A percentile compares a stretch with the other conserved stretches of the same genome.
These are phyloP conservation scores for Chlorophyllum brunneum DNA, from an alignment of 768 basidiomycete genomes.

Conservation along the genomic window DNA sequence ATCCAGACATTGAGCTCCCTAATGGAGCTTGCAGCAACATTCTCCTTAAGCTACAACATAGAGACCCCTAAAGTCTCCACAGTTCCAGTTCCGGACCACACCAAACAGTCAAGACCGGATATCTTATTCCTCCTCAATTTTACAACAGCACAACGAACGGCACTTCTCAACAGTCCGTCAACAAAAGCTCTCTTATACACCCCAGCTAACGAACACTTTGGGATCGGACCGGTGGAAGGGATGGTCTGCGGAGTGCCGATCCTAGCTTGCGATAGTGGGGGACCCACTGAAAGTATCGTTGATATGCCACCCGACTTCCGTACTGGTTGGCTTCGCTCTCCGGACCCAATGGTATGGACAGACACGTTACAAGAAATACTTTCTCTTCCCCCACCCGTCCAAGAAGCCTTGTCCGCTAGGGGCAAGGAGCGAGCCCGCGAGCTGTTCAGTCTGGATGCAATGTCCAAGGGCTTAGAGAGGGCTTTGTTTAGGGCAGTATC, in stretches of 20 bases:
- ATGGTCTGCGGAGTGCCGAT: constrained; percentile 92
- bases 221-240: constrained; percentile 92
- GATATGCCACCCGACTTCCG: constrained; percentile 32
- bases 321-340: constrained; percentile 77
- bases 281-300: constrained; percentile 84
- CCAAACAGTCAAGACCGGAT: constrained; percentile 38
- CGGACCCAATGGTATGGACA: constrained; percentile 68
- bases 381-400: constrained; percentile 33
- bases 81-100: constrained; percentile 9
- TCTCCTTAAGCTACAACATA: constrained; percentile 56
- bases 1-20: constrained; percentile 62
- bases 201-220: constrained; percentile 94
- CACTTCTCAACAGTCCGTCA: constrained; percentile 62
- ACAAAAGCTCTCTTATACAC: constrained; percentile 87
- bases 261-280: constrained; percentile 81
- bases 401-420: constrained; percentile 45
- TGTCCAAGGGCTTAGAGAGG: constrained; percentile 57
- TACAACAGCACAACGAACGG: constrained; percentile 76
- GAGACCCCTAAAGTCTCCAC: constrained; percentile 44
- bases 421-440: constrained; percentile 59
- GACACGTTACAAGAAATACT: constrained; percentile 61
- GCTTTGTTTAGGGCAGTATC: constrained; percentile 50
- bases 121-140: constrained; percentile 93
- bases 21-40: constrained; percentile 50
- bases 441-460: constrained; percentile 74